Evolutionary conservation across 2,329 filamentous ascomycete species (phyloP).

Genomic region (Aspergillus sp.): DNA sequence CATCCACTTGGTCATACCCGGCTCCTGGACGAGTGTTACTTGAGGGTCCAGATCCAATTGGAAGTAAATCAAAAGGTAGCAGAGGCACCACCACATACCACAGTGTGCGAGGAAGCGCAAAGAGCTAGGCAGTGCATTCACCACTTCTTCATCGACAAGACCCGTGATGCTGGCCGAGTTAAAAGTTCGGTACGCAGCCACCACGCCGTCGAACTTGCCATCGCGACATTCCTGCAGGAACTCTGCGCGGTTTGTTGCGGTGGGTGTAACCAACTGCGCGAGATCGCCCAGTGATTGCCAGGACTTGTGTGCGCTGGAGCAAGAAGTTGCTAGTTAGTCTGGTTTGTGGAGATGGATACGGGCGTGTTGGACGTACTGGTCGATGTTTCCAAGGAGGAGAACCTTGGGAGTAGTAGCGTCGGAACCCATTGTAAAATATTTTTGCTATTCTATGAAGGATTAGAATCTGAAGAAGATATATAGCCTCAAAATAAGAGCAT

Average conservation of each 20-base stretch:
- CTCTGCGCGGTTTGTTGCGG: conserved; percentile 56
- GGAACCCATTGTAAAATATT: conserved; percentile 13
- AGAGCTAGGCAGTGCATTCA: conserved; percentile 44
- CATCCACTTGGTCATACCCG: conserved; percentile 79
- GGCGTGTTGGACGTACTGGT: conserved; percentile 49
- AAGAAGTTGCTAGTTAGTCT: conserved; percentile 5
- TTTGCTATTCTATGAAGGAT: background rate
- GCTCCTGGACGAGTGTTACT: conserved; percentile 54
- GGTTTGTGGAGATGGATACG: background rate
- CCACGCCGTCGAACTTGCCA: conserved; percentile 61
- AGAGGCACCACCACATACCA: conserved; percentile 20
- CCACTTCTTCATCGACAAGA: conserved; percentile 64
- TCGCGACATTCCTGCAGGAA: conserved; percentile 66
- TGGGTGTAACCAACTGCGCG: conserved; percentile 61
- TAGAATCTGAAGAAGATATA: too few relatives aligned
- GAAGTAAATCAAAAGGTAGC: background rate
- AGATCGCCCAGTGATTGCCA: conserved; percentile 60
- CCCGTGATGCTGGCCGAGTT: conserved; percentile 62
- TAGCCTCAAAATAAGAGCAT: too few relatives aligned
- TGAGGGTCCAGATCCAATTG: background rate
- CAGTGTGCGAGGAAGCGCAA: conserved; percentile 36
- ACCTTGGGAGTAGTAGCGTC: conserved; percentile 49
- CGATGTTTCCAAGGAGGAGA: conserved; percentile 59
- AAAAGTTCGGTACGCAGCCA: conserved; percentile 68
- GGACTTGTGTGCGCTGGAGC: conserved; percentile 51